A percentile compares a stretch with the other conserved stretches of the same genome.
phyloP scores from a whole-genome alignment of 768 basidiomycete species.

The Paxillus rubicundulus region DNA sequence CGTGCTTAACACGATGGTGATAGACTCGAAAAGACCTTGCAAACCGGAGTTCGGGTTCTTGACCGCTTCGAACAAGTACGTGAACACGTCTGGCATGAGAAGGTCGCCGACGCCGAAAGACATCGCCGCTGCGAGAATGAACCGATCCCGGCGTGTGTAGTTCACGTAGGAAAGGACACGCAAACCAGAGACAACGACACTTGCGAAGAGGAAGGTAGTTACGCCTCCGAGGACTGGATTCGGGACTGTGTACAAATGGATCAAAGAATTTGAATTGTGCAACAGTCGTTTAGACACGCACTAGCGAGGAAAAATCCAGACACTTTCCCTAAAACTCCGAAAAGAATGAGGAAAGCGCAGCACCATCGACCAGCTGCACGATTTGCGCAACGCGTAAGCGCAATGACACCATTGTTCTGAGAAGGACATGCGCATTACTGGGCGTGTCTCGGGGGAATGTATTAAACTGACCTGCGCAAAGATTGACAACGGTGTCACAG shows the following conservation, averaged over 20 bases:
- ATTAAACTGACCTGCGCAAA: slow-evolving; percentile 56
- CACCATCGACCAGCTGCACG: slow-evolving; percentile 77
- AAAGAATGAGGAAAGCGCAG: slow-evolving; percentile 74
- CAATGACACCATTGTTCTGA: slow-evolving; percentile 80
- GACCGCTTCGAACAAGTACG: slow-evolving; percentile 67
- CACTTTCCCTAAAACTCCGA: slow-evolving; percentile 78
- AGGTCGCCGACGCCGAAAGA: slow-evolving; percentile 72
- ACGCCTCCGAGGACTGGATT: slow-evolving; percentile 81
- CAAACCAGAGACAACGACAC: slow-evolving; percentile 66
- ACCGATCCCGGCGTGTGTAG: slow-evolving; percentile 65
- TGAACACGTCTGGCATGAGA: slow-evolving; percentile 62
- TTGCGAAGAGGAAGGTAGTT: slow-evolving; percentile 84
- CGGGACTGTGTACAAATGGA: slow-evolving; percentile 45
- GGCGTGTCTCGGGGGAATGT: not conserved
- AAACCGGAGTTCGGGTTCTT: slow-evolving; percentile 50
- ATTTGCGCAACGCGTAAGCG: slow-evolving; percentile 82
- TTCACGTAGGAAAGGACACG: slow-evolving; percentile 60
- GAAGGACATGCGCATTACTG: not conserved
- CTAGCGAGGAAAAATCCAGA: slow-evolving; percentile 82
- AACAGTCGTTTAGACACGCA: slow-evolving; percentile 22
- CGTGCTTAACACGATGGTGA: slow-evolving; percentile 76
- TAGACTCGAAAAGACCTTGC: slow-evolving; percentile 69
- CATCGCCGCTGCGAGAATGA: slow-evolving; percentile 66
- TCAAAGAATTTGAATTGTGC: not conserved
- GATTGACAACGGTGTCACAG: slow-evolving; percentile 74